Conservation (phyloP, 768 basidiomycete genomes). For the Lentinula sp. region DNA sequence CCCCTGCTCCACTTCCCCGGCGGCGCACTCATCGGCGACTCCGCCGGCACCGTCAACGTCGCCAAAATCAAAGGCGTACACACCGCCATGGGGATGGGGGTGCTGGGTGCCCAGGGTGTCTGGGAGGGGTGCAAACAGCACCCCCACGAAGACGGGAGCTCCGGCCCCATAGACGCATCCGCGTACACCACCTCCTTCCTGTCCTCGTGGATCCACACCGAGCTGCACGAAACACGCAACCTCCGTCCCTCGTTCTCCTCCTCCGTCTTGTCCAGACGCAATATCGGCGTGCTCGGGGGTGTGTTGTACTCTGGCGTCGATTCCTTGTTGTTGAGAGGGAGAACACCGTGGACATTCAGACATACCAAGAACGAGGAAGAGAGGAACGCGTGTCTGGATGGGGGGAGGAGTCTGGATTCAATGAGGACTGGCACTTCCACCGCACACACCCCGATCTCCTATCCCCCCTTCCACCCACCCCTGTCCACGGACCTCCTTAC, state of each 20-base stretch:
- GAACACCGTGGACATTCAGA: conserved; percentile 89
- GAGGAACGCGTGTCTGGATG: conserved; percentile 10
- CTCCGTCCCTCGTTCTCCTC: conserved; percentile 85
- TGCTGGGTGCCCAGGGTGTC: conserved; percentile 91
- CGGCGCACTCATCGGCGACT: conserved; percentile 91
- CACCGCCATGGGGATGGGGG: conserved; percentile 98
- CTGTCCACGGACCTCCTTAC: conserved; percentile 93
- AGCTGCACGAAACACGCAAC: conserved; percentile 88
- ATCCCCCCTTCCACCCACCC: conserved; percentile 84
- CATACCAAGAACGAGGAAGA: conserved; percentile 39
- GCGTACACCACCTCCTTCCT: conserved; percentile 37
- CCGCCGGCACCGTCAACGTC: conserved; percentile 93
- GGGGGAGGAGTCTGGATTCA: conserved; percentile 44
- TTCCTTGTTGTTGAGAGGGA: conserved; percentile 74
- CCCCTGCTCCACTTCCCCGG: conserved; percentile 86
- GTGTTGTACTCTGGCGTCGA: conserved; percentile 88
- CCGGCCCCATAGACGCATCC: not conserved
- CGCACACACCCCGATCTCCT: conserved; percentile 68
- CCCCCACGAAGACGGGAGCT: too few species aligned
- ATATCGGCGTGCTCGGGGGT: conserved; percentile 80
- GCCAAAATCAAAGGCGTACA: conserved; percentile 99
- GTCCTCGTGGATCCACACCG: conserved; percentile 78
- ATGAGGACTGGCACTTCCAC: conserved; percentile 77
- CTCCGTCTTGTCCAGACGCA: conserved; percentile 8
- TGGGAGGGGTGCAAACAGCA: conserved; percentile 47